A percentile compares a stretch with the other conserved stretches of the same genome.
phyloP scores from a whole-genome alignment of 2,329 filamentous ascomycete genomes.

The Fusarium siculi region DNA sequence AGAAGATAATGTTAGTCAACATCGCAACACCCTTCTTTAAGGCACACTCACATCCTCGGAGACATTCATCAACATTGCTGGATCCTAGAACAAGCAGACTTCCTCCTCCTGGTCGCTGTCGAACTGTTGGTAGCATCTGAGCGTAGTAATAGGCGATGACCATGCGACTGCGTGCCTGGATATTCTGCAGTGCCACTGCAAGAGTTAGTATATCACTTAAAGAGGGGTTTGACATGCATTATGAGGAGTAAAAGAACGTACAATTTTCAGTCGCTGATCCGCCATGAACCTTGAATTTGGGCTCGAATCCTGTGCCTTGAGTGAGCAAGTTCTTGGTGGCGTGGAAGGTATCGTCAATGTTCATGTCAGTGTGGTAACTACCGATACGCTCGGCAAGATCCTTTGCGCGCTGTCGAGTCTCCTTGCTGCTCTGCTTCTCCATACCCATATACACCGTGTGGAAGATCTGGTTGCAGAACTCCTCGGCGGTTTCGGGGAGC shows the following conservation, averaged over 20 bases:
- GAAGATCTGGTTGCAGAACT: conserved; percentile 59
- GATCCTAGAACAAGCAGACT: conserved; percentile 44
- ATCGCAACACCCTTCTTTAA: too few relatives aligned
- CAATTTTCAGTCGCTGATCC: conserved; percentile 61
- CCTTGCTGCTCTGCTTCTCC: conserved; percentile 70
- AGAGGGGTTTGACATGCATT: too few relatives aligned
- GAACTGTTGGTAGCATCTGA: conserved; percentile 39
- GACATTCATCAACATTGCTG: conserved; percentile 44
- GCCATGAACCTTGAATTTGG: conserved; percentile 65
- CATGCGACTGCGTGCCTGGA: conserved; percentile 29
- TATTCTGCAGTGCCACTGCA: conserved; percentile 21
- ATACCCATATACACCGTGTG: conserved; percentile 69
- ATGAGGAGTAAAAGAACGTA: background rate
- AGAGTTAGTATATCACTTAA: conserved; percentile 47
- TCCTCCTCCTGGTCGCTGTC: conserved; percentile 40
- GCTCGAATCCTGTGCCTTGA: conserved; percentile 64
- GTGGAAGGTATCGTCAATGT: conserved; percentile 75
- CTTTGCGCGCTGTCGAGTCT: conserved; percentile 74
- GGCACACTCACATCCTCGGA: conserved; percentile 15
- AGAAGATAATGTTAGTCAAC: background rate
- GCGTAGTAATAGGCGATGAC: conserved; percentile 51
- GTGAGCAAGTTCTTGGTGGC: conserved; percentile 64
- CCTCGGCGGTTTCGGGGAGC: conserved; percentile 65
- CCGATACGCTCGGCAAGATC: conserved; percentile 72
- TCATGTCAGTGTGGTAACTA: conserved; percentile 76